A percentile compares a stretch with the other conserved stretches of the same genome.
phyloP scores from a whole-genome alignment of 331 rosid genomes.

The Malus hybrid region DNA sequence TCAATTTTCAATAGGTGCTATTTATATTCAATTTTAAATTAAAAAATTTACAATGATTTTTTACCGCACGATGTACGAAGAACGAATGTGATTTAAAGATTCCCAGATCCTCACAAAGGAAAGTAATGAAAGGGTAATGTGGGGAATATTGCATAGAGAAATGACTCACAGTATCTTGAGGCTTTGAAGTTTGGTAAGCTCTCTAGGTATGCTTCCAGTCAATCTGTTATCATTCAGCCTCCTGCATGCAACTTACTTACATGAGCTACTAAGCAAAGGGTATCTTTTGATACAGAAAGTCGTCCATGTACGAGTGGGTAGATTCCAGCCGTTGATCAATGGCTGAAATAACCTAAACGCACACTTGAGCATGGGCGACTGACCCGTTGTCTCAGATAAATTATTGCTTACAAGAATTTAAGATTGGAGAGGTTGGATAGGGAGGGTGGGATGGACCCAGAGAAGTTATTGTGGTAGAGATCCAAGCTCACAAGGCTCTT shows the following conservation, averaged over 20 bases:
- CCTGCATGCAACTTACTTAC: conserved; percentile 27
- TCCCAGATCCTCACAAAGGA: fast-evolving
- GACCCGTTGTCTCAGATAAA: too few species aligned
- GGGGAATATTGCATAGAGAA: not conserved
- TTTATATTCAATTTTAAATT: too few species aligned
- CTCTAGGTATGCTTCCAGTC: conserved; percentile 46
- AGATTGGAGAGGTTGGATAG: conserved; percentile 71
- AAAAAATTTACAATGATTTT: too few species aligned
- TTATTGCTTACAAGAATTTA: conserved; percentile 28
- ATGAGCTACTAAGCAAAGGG: not conserved
- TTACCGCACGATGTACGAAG: fast-evolving
- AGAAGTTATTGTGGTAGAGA: conserved; percentile 69
- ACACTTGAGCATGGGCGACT: too few species aligned
- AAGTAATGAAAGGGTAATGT: not conserved
- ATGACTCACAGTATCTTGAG: conserved; percentile 58
- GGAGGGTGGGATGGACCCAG: conserved; percentile 53
- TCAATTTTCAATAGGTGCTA: fast-evolving
- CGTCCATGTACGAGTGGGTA: not conserved
- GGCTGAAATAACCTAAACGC: too few species aligned
- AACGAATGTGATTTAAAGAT: too few species aligned
- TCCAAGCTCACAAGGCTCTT: conserved; percentile 76
- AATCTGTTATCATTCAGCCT: conserved; percentile 60
- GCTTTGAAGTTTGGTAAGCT: conserved; percentile 41
- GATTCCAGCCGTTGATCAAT: not conserved
- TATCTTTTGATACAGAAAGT: not conserved